A percentile compares a stretch with the other conserved stretches of the same genome.
Evolutionary conservation across 371 early-diverging fungal species (phyloP).

Genomic region (Phascolomyces articulosus): DNA sequence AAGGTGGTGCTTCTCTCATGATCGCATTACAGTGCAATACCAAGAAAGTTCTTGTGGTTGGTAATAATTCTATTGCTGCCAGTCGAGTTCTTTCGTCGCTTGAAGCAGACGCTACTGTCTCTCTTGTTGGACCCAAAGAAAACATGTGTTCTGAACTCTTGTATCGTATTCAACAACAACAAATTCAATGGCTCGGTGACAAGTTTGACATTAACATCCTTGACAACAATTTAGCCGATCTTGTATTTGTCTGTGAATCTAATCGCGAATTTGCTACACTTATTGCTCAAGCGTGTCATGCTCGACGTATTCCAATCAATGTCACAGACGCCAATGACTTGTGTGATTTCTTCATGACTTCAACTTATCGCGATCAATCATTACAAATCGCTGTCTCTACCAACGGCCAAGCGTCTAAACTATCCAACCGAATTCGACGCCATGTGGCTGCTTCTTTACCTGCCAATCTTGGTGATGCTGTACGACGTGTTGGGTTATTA

Average conservation of each 20-base stretch:
- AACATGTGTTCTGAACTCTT: conserved; percentile 56
- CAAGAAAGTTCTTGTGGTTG: conserved; percentile 67
- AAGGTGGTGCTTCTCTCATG: conserved; percentile 72
- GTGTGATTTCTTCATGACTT: conserved; percentile 85
- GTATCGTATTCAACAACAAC: conserved; percentile 50
- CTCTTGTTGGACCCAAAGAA: conserved; percentile 41
- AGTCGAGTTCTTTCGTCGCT: conserved; percentile 66
- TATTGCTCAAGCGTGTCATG: conserved; percentile 56
- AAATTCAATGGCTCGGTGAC: conserved; percentile 47
- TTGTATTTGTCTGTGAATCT: conserved; percentile 37
- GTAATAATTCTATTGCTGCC: conserved; percentile 66
- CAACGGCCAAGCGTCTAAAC: conserved; percentile 77
- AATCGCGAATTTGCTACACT: conserved; percentile 33
- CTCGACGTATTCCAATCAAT: conserved; percentile 69
- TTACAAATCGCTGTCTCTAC: conserved; percentile 82
- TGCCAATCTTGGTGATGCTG: conserved; percentile 61
- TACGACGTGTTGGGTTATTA: conserved; percentile 63
- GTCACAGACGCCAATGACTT: conserved; percentile 78
- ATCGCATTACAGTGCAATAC: conserved; percentile 64
- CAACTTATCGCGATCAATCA: conserved; percentile 71
- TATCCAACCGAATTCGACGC: conserved; percentile 72
- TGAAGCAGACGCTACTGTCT: conserved; percentile 74
- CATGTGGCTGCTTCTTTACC: conserved; percentile 63
- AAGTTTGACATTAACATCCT: conserved; percentile 7
- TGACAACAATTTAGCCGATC: conserved; percentile 15